Evolutionary conservation across 164 flowering plant genomes (phyloP).

Genomic region (Magnolia kwangsiensis): DNA sequence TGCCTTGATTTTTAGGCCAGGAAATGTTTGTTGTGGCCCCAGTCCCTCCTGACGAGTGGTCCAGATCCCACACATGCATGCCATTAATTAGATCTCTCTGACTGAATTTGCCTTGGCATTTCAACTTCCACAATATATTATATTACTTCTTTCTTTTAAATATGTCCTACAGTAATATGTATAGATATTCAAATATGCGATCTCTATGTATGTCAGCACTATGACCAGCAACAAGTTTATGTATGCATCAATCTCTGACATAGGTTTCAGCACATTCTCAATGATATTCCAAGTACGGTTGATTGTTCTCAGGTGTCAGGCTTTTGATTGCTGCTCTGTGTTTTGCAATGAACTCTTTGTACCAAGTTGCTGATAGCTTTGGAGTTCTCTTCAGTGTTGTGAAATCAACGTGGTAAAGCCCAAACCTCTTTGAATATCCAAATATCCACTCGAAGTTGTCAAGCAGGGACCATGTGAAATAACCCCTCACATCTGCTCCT

Average conservation of each 20-base stretch:
- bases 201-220: background rate
- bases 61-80: background rate
- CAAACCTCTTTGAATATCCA: slow-evolving; percentile 31
- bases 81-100: background rate
- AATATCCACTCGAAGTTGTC: slow-evolving; percentile 43
- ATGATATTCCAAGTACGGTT: background rate
- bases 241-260: background rate
- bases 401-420: slow-evolving; percentile 37
- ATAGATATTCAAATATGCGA: background rate
- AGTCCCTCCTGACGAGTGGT: background rate
- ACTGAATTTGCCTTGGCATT: background rate
- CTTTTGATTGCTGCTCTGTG: slow-evolving; percentile 1
- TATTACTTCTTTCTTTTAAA: no score
- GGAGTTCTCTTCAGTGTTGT: slow-evolving; percentile 31
- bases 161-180: background rate
- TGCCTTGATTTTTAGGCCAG: background rate
- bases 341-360: slow-evolving; percentile 15
- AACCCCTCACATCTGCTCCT: slow-evolving; percentile 15
- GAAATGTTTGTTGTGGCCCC: background rate
- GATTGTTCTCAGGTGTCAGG: background rate
- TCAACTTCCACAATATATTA: background rate
- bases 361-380: slow-evolving; percentile 47
- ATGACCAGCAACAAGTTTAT: background rate
- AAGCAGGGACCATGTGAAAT: slow-evolving; percentile 38
- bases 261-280: background rate